Conservation (phyloP, 73 alveolate genomes). For the Tetrahymena malaccensis region DNA sequence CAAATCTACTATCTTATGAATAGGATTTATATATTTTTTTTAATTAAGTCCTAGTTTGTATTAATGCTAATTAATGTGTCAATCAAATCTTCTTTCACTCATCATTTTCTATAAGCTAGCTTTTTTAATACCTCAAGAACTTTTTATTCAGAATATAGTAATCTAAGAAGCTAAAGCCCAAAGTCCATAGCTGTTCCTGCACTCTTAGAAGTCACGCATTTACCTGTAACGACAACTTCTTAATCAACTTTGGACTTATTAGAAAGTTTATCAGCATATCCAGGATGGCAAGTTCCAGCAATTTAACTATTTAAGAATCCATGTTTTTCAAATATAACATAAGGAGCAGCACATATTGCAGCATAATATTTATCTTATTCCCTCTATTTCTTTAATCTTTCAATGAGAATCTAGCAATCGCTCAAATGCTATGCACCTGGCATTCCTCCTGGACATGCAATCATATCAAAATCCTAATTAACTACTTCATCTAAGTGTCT, state of each 20-base stretch:
- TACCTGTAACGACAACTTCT: not conserved
- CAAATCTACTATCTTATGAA: no score
- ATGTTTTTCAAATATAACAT: not conserved
- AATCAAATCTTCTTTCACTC: no score
- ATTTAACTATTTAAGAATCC: not conserved
- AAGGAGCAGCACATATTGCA: not conserved
- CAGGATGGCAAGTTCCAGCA: not conserved
- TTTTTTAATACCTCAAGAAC: not conserved
- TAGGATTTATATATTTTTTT: no score
- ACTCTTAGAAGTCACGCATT: not conserved
- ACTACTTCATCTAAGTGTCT: not conserved
- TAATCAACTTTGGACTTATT: not conserved
- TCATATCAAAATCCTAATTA: not conserved
- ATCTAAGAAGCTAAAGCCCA: not conserved
- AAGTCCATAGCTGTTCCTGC: not conserved
- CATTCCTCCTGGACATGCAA: not conserved
- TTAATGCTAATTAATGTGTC: no score
- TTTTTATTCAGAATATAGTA: not conserved
- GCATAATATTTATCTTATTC: not conserved
- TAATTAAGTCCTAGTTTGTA: no score
- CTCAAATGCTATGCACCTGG: not conserved
- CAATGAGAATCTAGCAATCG: not conserved
- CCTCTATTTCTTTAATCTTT: not conserved
- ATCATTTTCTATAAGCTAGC: not conserved
- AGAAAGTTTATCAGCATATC: not conserved